Conservation (phyloP, 805 yeast species). For the Kuraishia ogatae region DNA sequence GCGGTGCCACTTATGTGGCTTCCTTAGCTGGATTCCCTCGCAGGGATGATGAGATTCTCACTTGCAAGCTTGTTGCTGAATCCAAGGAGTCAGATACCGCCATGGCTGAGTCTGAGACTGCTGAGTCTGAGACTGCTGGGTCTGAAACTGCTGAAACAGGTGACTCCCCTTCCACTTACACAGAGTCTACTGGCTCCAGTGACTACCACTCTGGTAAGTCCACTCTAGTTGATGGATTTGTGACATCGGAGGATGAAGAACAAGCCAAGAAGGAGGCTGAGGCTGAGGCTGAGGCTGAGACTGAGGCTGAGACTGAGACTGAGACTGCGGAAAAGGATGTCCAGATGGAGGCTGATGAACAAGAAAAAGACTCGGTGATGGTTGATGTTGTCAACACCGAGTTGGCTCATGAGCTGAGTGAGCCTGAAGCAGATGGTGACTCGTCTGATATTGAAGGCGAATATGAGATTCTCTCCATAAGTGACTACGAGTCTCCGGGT, state of each 20-base stretch:
- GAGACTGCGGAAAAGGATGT: constrained; percentile 2
- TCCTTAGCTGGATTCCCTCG: neutral
- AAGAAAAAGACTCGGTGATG: neutral
- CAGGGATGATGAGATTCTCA: neutral
- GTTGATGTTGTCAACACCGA: neutral
- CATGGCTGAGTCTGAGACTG: neutral
- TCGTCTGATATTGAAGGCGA: constrained; percentile 4
- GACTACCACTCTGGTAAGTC: neutral
- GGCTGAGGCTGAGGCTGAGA: no score
- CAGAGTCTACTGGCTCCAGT: neutral
- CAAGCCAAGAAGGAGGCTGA: no score
- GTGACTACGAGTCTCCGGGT: constrained; percentile 9
- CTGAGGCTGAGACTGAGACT: neutral
- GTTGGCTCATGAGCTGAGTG: neutral
- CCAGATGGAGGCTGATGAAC: neutral
- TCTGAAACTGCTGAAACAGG: neutral
- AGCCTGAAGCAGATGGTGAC: neutral
- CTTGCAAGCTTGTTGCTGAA: neutral
- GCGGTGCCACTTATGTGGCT: neutral
- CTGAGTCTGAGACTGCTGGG: neutral
- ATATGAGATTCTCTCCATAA: constrained; percentile 15
- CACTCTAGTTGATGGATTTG: neutral
- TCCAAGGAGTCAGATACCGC: neutral
- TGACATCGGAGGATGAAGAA: neutral
- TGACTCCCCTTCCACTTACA: neutral